These are phyloP conservation scores for Fusarium sp. DNA, from an alignment of 2,329 filamentous ascomycete species.

Conservation along the genomic window DNA sequence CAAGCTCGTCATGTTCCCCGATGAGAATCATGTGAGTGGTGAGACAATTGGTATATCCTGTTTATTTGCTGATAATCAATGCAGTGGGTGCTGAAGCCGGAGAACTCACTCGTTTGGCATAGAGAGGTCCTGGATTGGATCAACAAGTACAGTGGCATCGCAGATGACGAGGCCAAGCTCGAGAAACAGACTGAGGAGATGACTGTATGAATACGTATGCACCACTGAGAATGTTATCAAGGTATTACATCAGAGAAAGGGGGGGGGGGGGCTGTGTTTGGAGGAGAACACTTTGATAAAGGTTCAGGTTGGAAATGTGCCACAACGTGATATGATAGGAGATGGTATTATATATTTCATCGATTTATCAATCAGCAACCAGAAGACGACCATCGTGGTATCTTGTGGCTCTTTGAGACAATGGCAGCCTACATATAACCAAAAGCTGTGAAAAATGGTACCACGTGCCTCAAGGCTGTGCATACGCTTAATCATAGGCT, in stretches of 20 bases:
- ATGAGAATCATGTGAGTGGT: slow-evolving; percentile 67
- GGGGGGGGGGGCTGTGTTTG: background rate
- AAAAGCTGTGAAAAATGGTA: background rate
- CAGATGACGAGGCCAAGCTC: slow-evolving; percentile 34
- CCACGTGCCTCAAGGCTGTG: background rate
- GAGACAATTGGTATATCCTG: background rate
- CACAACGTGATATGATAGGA: background rate
- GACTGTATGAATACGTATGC: slow-evolving; percentile 12
- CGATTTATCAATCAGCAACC: background rate
- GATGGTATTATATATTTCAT: background rate
- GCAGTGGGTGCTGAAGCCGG: slow-evolving; percentile 86
- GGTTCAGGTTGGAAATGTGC: background rate
- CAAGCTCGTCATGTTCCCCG: slow-evolving; percentile 82
- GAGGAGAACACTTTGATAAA: background rate
- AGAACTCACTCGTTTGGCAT: slow-evolving; percentile 93
- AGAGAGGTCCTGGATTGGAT: slow-evolving; percentile 84
- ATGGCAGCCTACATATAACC: background rate
- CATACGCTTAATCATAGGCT: too few relatives aligned
- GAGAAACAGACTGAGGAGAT: slow-evolving; percentile 35
- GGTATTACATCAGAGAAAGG: background rate
- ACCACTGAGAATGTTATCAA: background rate
- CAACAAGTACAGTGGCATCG: slow-evolving; percentile 67
- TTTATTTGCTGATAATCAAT: background rate
- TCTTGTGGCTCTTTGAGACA: background rate
- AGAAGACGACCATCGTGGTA: background rate